Base-by-base conservation (phyloP, 345 rosid genomes). In the Gossypium arboreum region DNA sequence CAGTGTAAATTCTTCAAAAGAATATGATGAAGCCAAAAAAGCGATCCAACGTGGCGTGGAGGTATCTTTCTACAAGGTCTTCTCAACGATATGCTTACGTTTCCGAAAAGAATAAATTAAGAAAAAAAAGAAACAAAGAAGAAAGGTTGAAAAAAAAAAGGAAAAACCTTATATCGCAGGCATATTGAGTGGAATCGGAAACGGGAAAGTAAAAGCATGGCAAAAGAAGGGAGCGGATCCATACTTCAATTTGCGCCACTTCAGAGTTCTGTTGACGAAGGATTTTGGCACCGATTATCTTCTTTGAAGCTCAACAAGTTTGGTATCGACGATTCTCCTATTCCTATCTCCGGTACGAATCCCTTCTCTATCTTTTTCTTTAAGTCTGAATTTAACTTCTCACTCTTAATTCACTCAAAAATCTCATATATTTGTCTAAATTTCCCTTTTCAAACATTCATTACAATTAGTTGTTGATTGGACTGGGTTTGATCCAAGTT, bases 211-310 rank as follows among this genome's bases (percentile, higher is more conserved):
- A 2, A 12, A 52, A 25, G 22, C 43, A 80, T 81, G 84, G 79
- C 79, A 4, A 80, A 72, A 72, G 79, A 78, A 25, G 78, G 68
- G 65, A 50, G 77, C 41, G 70, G 83, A 76, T 68, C 88, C 5
- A 73, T 89, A 12, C 94, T 95, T 34, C 91, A 87, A 82, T 93
- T 95, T 80, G 90, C 90, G 20, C 91, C 94, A 27, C 85, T 93
- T 68, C 87, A 89, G 79, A 91, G 97, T 74, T 81, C 84, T 3
- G 97, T 88, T 2, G 98, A 93, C 60, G 98, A 95, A 79, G 93
- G 97, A 73, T 93, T 95, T 82, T 95, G 98, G 99, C 98, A 91
- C 67, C 82, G 87, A 76, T 83, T 93, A 71, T 93, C 97, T 75
- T 90, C 92, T 76, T 44, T 91, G 83, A 93, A 93, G 83, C 98